Base-by-base conservation (phyloP, 495 filamentous ascomycete species). In the Penicillium egyptiacum region DNA sequence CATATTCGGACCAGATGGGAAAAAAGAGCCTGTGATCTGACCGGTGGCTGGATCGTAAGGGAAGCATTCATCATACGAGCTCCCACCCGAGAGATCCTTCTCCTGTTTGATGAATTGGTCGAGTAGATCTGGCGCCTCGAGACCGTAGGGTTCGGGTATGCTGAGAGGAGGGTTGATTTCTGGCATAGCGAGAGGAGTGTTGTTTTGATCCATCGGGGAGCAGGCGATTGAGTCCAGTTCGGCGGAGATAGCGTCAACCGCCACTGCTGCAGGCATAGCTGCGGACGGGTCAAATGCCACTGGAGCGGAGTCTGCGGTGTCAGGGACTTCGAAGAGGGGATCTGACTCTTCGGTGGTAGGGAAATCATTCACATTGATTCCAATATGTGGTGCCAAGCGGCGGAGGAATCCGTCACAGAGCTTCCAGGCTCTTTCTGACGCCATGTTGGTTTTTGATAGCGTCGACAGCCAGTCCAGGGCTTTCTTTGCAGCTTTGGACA, bases 401-500 rank as follows among this genome's bases (percentile, higher is more conserved):
- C 70, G 68, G 6, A 83, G 62, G 40, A 81, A 70, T 20, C 72
- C 69, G 48, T 80, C 76, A 45, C 79, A 82, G 5, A 82, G 71
- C 43, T 74, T 76, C 68, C 75, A 83, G 40, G 81, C 81, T 58
- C 77, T 70, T 51, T 78, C 68, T 2, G 82, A 79, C 5, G 74
- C 69, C 23, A 74, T 64, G 51, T 70, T 83, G 26, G 73, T 69
- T 37, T 64, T 70, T 20, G 79, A 75, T 57, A 85, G 70, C 4
- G 72, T 65, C 23, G 66, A 61, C 2, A 86, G 65, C 82, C 83
- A 86, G 44, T 74, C 70, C 14, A 84, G 62, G 12, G 81, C 72
- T 51, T 82, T 83, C 54, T 79, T 83, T 7, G 80, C 72, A 9
- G 83, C 80, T 26, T 77, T 77, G 0, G 81, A 71, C 5, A 85